Conservation (phyloP, 2,329 filamentous ascomycete genomes). For the Rachicladosporium sp. region DNA sequence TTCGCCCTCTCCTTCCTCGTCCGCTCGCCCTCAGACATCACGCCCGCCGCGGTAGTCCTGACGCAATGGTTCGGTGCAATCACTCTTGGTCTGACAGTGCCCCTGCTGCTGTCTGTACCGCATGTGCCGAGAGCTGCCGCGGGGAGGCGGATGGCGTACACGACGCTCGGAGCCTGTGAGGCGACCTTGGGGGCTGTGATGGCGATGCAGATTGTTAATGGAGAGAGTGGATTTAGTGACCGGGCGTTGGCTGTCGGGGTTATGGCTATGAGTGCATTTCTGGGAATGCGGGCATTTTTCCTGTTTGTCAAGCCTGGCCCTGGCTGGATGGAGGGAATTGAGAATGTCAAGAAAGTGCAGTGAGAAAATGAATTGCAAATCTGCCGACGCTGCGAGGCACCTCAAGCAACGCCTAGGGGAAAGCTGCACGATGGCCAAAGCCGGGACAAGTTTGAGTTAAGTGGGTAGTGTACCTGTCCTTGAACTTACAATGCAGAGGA, state of each 20-base stretch:
- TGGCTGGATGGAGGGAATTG: constrained; percentile 12
- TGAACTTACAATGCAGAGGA: too few relatives aligned
- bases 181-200: constrained; percentile 13
- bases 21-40: constrained; percentile 12
- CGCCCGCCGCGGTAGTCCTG: constrained; percentile 10
- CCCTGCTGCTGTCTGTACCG: constrained; percentile 16
- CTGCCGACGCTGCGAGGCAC: too few relatives aligned
- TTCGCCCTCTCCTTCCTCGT: constrained; percentile 13
- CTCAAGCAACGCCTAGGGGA: too few relatives aligned
- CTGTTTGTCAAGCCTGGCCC: constrained; percentile 13
- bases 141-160: constrained; percentile 11
- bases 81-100: constrained; percentile 14
- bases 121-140: constrained; percentile 9
- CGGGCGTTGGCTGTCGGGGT: constrained; percentile 6
- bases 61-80: constrained; percentile 16
- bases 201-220: constrained; percentile 11
- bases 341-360: constrained; percentile 10
- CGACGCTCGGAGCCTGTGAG: constrained; percentile 14
- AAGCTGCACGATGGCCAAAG: too few relatives aligned
- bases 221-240: constrained; percentile 11
- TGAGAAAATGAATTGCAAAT: not conserved
- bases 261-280: constrained; percentile 8
- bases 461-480: too few relatives aligned
- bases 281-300: constrained; percentile 11
- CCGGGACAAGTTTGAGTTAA: too few relatives aligned